phyloP scores from a whole-genome alignment of 257 asterid genomes.

The Jacaranda copaia region DNA sequence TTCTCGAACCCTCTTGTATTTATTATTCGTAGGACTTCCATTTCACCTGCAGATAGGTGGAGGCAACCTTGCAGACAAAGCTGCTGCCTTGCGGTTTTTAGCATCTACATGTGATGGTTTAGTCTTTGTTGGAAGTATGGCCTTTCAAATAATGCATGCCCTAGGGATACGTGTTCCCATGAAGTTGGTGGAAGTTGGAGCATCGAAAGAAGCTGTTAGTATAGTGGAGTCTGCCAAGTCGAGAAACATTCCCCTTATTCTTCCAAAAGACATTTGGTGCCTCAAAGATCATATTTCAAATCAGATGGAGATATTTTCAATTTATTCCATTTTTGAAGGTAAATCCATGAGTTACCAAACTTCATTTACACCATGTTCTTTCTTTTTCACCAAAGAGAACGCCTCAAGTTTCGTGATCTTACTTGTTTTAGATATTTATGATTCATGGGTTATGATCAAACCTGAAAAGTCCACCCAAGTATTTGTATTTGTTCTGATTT shows the following conservation, averaged over 20 bases:
- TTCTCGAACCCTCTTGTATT: conserved; percentile 19
- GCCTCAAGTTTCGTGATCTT: conserved; percentile 19
- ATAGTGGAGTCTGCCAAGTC: conserved; percentile 68
- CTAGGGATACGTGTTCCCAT: conserved; percentile 69
- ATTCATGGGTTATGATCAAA: conserved; percentile 4
- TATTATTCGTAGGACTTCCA: conserved; percentile 30
- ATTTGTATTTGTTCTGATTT: background rate
- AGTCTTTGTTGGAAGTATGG: conserved; percentile 81
- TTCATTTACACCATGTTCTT: conserved; percentile 10
- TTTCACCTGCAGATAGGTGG: conserved; percentile 77
- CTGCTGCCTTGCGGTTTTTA: conserved; percentile 64
- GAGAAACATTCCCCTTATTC: conserved; percentile 60
- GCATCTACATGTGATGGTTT: conserved; percentile 81
- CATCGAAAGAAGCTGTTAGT: conserved; percentile 56
- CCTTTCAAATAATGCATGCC: conserved; percentile 86
- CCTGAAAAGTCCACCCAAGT: conserved; percentile 1
- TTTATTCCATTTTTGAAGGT: conserved; percentile 65
- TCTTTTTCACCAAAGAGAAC: conserved; percentile 21
- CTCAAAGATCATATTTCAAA: conserved; percentile 41
- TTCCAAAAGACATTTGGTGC: conserved; percentile 89
- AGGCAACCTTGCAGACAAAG: conserved; percentile 71
- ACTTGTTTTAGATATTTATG: conserved; percentile 14
- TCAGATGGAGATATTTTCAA: conserved; percentile 55
- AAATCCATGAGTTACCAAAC: conserved; percentile 35
- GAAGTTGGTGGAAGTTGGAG: conserved; percentile 63